Conservation (phyloP, 345 rosid genomes). For the Eucalyptus pauciflora region DNA sequence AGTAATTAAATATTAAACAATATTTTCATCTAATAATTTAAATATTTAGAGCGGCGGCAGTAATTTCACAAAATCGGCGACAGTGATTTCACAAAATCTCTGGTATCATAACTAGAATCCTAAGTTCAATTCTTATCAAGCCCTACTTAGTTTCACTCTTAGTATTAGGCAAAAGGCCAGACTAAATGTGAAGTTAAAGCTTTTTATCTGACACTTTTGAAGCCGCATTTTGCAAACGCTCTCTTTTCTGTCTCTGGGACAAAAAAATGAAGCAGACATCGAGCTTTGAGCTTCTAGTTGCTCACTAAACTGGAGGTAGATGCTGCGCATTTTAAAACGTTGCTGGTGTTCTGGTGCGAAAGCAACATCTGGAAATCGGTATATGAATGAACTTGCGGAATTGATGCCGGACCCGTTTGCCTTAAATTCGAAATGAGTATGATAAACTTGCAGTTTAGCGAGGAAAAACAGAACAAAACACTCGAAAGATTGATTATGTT, state of each 20-base stretch:
- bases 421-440: not conserved
- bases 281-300: not conserved
- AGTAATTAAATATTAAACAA: too few species aligned
- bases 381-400: not conserved
- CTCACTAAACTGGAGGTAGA: not conserved
- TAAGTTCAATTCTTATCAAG: accelerated
- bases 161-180: too few species aligned
- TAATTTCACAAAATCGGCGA: too few species aligned
- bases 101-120: too few species aligned
- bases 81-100: too few species aligned
- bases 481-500: not conserved
- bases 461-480: not conserved
- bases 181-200: too few species aligned
- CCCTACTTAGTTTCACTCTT: too few species aligned
- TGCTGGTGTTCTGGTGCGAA: not conserved
- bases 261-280: not conserved
- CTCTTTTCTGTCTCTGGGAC: not conserved
- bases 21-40: too few species aligned
- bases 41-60: too few species aligned
- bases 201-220: not conserved
- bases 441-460: not conserved
- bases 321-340: not conserved
- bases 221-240: not conserved
- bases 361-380: not conserved
- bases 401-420: not conserved